Percentiles rank a stretch among this genome's conserved stretches.
Conservation (phyloP, 306 rosid species). For the Cucurbita moschata region DNA sequence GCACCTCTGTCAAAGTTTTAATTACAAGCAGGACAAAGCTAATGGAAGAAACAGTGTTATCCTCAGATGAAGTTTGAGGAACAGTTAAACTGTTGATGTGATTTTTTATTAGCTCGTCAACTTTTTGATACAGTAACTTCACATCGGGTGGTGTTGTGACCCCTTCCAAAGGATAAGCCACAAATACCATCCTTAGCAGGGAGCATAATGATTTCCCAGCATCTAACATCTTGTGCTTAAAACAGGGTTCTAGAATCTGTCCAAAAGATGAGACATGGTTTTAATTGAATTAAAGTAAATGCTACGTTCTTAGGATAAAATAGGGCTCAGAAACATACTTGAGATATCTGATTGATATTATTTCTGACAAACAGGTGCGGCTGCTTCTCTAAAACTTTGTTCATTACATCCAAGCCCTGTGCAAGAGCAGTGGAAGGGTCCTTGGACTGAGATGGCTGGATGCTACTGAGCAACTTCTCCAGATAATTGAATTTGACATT, state of each 20-base stretch:
- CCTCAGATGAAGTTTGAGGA: constrained; percentile 71
- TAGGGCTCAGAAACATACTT: constrained; percentile 33
- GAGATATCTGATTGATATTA: constrained; percentile 90
- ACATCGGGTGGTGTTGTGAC: constrained; percentile 66
- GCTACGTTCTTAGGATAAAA: not conserved
- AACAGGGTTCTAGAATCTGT: constrained; percentile 98
- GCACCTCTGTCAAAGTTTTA: constrained; percentile 84
- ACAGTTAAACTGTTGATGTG: constrained; percentile 50
- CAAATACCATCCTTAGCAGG: constrained; percentile 85
- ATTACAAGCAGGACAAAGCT: constrained; percentile 83
- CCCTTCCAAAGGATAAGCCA: constrained; percentile 85
- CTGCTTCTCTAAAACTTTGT: constrained; percentile 97
- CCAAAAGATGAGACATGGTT: not conserved
- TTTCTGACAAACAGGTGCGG: constrained; percentile 88
- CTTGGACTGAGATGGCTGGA: constrained; percentile 96
- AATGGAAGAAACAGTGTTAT: constrained; percentile 56
- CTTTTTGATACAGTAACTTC: constrained; percentile 69
- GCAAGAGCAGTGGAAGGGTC: constrained; percentile 97
- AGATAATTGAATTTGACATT: constrained; percentile 89
- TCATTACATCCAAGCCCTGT: constrained; percentile 98
- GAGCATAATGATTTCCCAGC: constrained; percentile 92
- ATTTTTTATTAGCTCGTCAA: constrained; percentile 86
- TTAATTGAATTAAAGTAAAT: constrained; percentile 3
- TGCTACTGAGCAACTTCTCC: constrained; percentile 89
- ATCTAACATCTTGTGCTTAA: constrained; percentile 82